Base-by-base conservation (phyloP, 805 yeast species). In the Danielia oregonensis region DNA sequence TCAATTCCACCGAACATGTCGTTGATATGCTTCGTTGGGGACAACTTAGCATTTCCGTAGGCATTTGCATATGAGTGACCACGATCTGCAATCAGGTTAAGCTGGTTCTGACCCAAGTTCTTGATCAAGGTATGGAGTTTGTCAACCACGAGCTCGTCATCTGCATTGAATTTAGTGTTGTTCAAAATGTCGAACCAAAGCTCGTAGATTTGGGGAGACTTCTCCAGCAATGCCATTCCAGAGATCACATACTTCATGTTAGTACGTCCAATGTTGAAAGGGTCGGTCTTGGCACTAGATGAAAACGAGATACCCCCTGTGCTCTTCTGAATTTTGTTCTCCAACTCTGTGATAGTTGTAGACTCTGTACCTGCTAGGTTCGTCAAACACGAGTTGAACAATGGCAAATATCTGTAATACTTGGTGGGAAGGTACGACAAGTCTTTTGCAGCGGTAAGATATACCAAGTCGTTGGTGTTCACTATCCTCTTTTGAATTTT, bases 231-330 rank as follows among this genome's bases (percentile, higher is more conserved):
- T 2, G 91, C 70, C 63, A 81, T 76, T 21, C 96, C 95, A 19
- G 76, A 62, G 25, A 85, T 52, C 18, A 72, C 63, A 46, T 85
- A 77, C 17, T 70, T 66, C 34, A 87, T 54, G 16, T 63, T 70
- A 3, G 84, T 67, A 2, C 68, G 55, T 15, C 55, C 42, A 12
- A 78, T 68, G 32, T 74, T 54, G 24, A 49, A 57, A 3, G 87
- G 81, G 27, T 78, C 70, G 4, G 82, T 64, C 29, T 72, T 72
- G 1, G 79, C 75, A 41, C 74, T 67, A 6, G 78, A 65, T 14
- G 75, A 68, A n/a, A 88, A 74, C 4, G 78, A 66, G 13, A 93
- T 57, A 0, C 97, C 96, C 17, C 97, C 97, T 0, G 97, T 88
- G 36, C 73, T 70, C 32, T 81, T 65, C 52, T 82, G 86, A 46